These are phyloP conservation scores for Cymbopogon flexuosus DNA, from an alignment of 202 grass and related monocot genomes.

Conservation along the genomic window DNA sequence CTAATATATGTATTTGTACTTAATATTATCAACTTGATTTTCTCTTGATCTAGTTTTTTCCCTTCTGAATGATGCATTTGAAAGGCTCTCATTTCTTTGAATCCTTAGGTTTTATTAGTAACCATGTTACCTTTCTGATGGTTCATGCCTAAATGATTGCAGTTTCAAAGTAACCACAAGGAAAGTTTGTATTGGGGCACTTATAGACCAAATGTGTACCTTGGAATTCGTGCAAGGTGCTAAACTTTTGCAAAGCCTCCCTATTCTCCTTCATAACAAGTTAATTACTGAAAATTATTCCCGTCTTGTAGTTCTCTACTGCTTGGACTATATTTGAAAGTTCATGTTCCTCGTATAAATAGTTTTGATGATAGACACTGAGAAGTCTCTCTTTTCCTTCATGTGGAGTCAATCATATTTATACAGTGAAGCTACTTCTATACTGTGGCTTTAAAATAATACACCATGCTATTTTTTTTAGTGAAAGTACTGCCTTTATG, in stretches of 20 bases:
- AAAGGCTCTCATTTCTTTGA: neutral
- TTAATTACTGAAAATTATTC: neutral
- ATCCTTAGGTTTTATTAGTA: conserved; percentile 5
- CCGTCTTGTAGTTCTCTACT: conserved; percentile 21
- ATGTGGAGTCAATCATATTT: neutral
- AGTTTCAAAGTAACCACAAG: conserved; percentile 88
- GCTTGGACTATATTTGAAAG: neutral
- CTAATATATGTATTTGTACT: neutral
- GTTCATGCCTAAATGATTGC: conserved; percentile 36
- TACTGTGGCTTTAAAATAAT: neutral
- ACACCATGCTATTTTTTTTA: conserved; percentile 2
- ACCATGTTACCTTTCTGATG: conserved; percentile 30
- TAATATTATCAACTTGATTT: conserved; percentile 1
- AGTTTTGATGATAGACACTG: neutral
- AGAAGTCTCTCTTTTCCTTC: neutral
- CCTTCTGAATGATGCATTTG: neutral
- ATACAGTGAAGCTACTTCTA: neutral
- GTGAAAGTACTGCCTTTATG: conserved; percentile 16
- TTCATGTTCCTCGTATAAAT: conserved; percentile 4
- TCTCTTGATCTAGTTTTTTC: neutral
- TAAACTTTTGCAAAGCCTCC: conserved; percentile 17
- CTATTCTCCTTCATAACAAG: neutral
- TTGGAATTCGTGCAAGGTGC: conserved; percentile 88
- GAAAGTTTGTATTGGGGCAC: conserved; percentile 97
- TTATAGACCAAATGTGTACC: conserved; percentile 86